Evolutionary conservation across 306 rosid species (phyloP).

Genomic region (Hippophae rhamnoides): DNA sequence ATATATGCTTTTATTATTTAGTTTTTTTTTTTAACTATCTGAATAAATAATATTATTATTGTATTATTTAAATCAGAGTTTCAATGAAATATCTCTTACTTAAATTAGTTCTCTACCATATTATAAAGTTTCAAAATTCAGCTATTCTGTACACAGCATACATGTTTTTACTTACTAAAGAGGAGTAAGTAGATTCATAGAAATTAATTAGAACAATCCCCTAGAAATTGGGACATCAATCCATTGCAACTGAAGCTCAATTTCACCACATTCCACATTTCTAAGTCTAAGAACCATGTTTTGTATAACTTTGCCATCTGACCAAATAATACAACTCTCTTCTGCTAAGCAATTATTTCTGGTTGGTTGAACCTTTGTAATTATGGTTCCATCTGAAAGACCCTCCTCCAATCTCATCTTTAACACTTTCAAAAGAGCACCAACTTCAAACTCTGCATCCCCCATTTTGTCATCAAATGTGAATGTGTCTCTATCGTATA

Average conservation of each 20-base stretch:
- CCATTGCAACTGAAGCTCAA: conserved; percentile 68
- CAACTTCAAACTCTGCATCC: conserved; percentile 59
- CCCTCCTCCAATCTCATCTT: conserved; percentile 31
- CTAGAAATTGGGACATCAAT: conserved; percentile 65
- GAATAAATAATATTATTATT: too few species aligned
- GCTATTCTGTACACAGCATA: too few species aligned
- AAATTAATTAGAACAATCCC: conserved; percentile 3
- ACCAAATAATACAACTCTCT: conserved; percentile 55
- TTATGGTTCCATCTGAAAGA: conserved; percentile 39
- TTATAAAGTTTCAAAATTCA: too few species aligned
- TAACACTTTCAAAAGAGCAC: conserved; percentile 38
- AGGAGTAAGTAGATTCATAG: too few species aligned
- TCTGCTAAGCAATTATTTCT: conserved; percentile 59
- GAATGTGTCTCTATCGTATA: conserved; percentile 64
- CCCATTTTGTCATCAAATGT: conserved; percentile 78
- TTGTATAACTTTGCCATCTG: conserved; percentile 43
- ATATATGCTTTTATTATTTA: too few species aligned
- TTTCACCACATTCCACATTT: conserved; percentile 74
- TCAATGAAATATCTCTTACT: too few species aligned
- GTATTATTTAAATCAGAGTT: too few species aligned
- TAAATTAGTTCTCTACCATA: too few species aligned
- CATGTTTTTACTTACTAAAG: too few species aligned
- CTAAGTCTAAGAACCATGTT: conserved; percentile 58
- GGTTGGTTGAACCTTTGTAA: conserved; percentile 38
- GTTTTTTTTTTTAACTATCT: too few species aligned